A percentile compares a stretch with the other conserved stretches of the same genome.
Evolutionary conservation across 306 rosid genomes (phyloP).

Genomic region (Vigna reflexopilosa): DNA sequence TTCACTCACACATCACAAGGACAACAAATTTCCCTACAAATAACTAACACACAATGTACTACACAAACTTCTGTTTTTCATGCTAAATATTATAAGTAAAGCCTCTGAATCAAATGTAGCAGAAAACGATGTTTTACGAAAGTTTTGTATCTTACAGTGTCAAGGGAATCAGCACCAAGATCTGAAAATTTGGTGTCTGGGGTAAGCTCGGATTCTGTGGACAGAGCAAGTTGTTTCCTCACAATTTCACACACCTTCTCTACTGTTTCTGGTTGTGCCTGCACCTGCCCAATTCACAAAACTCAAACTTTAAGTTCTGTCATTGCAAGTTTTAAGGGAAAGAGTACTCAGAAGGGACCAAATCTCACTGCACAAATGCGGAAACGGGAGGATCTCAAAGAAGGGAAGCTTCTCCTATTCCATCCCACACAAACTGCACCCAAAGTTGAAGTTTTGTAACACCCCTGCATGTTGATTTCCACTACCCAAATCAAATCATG

Average conservation of each 20-base stretch:
- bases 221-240: conserved; percentile 61
- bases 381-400: conserved; percentile 56
- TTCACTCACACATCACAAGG: too few relatives aligned
- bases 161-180: conserved; percentile 72
- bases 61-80: too few relatives aligned
- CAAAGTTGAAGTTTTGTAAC: conserved; percentile 39
- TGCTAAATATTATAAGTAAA: background rate
- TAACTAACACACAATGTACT: too few relatives aligned
- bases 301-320: background rate
- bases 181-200: conserved; percentile 58
- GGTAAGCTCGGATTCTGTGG: conserved; percentile 55
- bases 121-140: too few relatives aligned
- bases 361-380: conserved; percentile 62
- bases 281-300: conserved; percentile 22
- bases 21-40: too few relatives aligned
- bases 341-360: background rate
- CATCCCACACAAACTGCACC: conserved; percentile 46
- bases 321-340: background rate
- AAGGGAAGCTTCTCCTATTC: conserved; percentile 50
- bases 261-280: conserved; percentile 54
- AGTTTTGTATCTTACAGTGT: conserved; percentile 43
- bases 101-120: background rate
- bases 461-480: conserved; percentile 47
- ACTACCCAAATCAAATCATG: background rate
- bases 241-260: conserved; percentile 58